phyloP scores from a whole-genome alignment of 805 yeast genomes.

The Cyberlindnera petersonii region DNA sequence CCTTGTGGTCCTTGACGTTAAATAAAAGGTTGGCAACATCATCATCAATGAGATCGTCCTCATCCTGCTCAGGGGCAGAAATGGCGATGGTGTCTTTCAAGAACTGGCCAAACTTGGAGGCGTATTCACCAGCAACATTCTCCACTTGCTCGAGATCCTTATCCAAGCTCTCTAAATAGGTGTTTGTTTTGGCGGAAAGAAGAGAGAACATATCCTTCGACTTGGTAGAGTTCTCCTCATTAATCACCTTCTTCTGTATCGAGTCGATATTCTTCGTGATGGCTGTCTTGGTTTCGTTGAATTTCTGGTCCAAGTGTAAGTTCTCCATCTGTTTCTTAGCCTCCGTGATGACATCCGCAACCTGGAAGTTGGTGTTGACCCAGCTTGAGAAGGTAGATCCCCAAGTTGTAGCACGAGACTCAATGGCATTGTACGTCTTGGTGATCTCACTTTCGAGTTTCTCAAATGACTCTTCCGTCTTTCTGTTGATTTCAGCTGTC shows the following conservation, averaged over 20 bases:
- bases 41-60: constrained; percentile 28
- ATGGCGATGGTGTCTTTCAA: constrained; percentile 39
- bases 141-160: constrained; percentile 71
- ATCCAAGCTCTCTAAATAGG: constrained; percentile 68
- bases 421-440: constrained; percentile 43
- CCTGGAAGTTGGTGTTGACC: constrained; percentile 31
- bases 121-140: constrained; percentile 58
- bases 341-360: constrained; percentile 31
- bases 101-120: constrained; percentile 53
- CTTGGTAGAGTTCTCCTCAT: constrained; percentile 17
- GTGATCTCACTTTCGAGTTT: constrained; percentile 53
- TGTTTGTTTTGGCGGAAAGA: constrained; percentile 44
- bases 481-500: constrained; percentile 30
- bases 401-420: constrained; percentile 35
- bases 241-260: constrained; percentile 14
- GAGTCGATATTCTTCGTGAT: constrained; percentile 13
- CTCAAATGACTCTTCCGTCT: constrained; percentile 50
- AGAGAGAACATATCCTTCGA: constrained; percentile 14
- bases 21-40: constrained; percentile 39
- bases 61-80: constrained; percentile 19
- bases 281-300: constrained; percentile 12
- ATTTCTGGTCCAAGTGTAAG: constrained; percentile 20
- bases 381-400: constrained; percentile 33
- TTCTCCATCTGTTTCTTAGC: constrained; percentile 22
- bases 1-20: constrained; percentile 36